Evolutionary conservation across 768 basidiomycete species (phyloP).

Genomic region (Leccinum incarnatum): DNA sequence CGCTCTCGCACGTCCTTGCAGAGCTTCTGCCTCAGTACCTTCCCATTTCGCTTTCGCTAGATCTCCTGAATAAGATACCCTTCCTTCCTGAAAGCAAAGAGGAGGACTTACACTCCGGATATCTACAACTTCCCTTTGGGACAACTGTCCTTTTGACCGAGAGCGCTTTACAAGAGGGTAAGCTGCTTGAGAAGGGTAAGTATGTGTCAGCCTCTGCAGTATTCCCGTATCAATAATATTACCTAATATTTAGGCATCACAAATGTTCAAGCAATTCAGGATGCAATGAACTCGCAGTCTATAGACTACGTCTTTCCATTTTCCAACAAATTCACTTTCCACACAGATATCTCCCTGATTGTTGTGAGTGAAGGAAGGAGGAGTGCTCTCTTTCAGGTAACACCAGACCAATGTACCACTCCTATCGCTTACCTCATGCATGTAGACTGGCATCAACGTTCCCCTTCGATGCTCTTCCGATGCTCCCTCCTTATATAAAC

Average conservation of each 20-base stretch:
- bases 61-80: slow-evolving; percentile 51
- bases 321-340: slow-evolving; percentile 61
- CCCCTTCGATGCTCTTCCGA: slow-evolving; percentile 41
- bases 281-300: slow-evolving; percentile 60
- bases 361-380: slow-evolving; percentile 61
- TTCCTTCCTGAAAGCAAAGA: slow-evolving; percentile 68
- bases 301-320: slow-evolving; percentile 77
- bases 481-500: slow-evolving; percentile 47
- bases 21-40: slow-evolving; percentile 57
- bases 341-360: slow-evolving; percentile 69
- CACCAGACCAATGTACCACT: not conserved
- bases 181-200: slow-evolving; percentile 48
- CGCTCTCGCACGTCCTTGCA: slow-evolving; percentile 52
- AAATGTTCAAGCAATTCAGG: slow-evolving; percentile 64
- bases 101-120: slow-evolving; percentile 72
- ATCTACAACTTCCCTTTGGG: slow-evolving; percentile 67
- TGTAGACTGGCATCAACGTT: slow-evolving; percentile 57
- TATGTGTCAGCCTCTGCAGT: not conserved
- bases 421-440: not conserved
- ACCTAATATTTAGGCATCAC: slow-evolving; percentile 44
- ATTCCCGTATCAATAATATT: not conserved
- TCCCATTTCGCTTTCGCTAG: slow-evolving; percentile 59
- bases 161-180: slow-evolving; percentile 64
- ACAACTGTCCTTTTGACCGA: slow-evolving; percentile 64
- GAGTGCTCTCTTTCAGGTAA: slow-evolving; percentile 72